phyloP scores from a whole-genome alignment of 1,139 yeast genomes.

The Taphrina confusa region DNA sequence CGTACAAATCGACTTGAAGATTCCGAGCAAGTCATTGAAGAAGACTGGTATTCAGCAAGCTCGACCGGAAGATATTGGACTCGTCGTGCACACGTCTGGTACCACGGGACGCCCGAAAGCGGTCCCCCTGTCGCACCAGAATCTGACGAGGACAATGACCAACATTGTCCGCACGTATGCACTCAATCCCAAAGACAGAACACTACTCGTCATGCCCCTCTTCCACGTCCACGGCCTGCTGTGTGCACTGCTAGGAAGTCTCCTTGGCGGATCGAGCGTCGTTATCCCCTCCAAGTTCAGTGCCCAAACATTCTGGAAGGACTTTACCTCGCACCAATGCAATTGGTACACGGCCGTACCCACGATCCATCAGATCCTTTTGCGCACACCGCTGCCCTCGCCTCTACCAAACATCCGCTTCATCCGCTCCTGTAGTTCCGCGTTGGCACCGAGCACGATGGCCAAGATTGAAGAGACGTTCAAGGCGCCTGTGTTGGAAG shows the following conservation, averaged over 20 bases:
- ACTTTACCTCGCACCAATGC: constrained; percentile 54
- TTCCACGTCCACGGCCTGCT: constrained; percentile 73
- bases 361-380: constrained; percentile 65
- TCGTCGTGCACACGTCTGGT: constrained; percentile 68
- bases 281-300: constrained; percentile 61
- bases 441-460: constrained; percentile 65
- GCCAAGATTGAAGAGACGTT: constrained; percentile 57
- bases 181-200: constrained; percentile 53
- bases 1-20: constrained; percentile 50
- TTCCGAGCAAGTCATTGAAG: constrained; percentile 42
- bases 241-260: constrained; percentile 62
- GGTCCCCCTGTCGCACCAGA: constrained; percentile 64
- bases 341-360: constrained; percentile 77
- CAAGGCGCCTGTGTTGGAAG: constrained; percentile 67
- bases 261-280: constrained; percentile 61
- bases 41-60: constrained; percentile 51
- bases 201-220: constrained; percentile 69
- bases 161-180: constrained; percentile 61
- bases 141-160: constrained; percentile 58
- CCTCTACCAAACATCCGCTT: constrained; percentile 59
- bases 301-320: constrained; percentile 60
- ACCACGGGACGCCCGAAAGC: constrained; percentile 71
- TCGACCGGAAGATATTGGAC: constrained; percentile 56
- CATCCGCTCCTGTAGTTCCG: constrained; percentile 67
- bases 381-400: constrained; percentile 55